Conservation (phyloP, 352 stramenopile species). For the Globisporangium parvum region DNA sequence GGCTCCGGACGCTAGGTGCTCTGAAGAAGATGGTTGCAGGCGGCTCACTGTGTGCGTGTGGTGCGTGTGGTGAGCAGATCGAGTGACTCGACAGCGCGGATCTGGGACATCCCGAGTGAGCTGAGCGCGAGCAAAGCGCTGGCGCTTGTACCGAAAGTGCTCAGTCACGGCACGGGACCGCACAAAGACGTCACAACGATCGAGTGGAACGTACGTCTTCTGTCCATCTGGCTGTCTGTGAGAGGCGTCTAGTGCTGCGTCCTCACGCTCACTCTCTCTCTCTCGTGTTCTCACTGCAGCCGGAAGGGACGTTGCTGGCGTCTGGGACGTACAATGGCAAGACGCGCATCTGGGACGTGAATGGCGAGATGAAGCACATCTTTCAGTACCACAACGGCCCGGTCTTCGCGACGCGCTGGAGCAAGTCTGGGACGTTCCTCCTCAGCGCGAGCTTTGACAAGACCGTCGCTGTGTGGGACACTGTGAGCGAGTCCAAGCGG, state of each 20-base stretch:
- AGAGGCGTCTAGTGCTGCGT: not conserved
- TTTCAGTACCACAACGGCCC: constrained; percentile 83
- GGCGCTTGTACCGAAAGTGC: constrained; percentile 37
- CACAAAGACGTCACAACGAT: constrained; percentile 98
- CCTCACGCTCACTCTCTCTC: not conserved
- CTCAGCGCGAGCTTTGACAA: constrained; percentile 85
- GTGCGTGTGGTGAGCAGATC: constrained; percentile 27
- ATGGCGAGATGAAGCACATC: constrained; percentile 77
- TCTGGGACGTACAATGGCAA: constrained; percentile 96
- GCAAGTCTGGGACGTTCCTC: constrained; percentile 62
- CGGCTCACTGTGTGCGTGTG: no score
- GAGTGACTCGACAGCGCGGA: constrained; percentile 92
- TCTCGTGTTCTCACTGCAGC: constrained; percentile 25
- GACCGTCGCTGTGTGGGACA: constrained; percentile 80
- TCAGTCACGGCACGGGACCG: constrained; percentile 77
- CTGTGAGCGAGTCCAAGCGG: constrained; percentile 86
- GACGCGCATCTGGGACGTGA: constrained; percentile 67
- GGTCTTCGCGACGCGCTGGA: constrained; percentile 83
- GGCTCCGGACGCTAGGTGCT: not conserved
- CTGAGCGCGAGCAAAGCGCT: constrained; percentile 30
- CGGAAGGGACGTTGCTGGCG: constrained; percentile 88
- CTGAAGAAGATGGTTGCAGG: not conserved
- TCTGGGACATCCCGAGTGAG: constrained; percentile 90
- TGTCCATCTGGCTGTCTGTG: not conserved
- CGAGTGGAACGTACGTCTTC: constrained; percentile 91